Evolutionary conservation across 257 asterid genomes (phyloP).

Genomic region (Handroanthus guayacan): DNA sequence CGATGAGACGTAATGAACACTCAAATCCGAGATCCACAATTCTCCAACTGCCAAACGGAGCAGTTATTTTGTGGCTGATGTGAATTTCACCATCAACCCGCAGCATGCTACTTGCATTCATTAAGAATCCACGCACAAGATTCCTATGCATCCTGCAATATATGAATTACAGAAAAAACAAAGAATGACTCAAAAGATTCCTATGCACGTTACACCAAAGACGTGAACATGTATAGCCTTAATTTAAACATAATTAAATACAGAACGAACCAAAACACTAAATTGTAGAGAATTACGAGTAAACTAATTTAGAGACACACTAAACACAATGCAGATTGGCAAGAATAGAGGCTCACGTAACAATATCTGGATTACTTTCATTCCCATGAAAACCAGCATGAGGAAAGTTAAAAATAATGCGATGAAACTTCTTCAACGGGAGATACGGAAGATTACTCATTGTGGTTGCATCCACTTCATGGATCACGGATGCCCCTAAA

Average conservation of each 20-base stretch:
- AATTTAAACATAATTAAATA: not conserved
- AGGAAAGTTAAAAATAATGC: conserved; percentile 75
- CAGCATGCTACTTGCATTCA: conserved; percentile 53
- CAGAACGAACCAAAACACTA: not conserved
- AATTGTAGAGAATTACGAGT: not conserved
- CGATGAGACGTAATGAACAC: conserved; percentile 38
- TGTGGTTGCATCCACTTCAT: conserved; percentile 63
- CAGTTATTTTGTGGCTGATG: conserved; percentile 52
- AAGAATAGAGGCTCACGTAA: conserved; percentile 42
- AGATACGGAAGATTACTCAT: conserved; percentile 45
- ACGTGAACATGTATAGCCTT: not conserved
- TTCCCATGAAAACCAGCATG: conserved; percentile 71
- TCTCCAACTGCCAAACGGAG: conserved; percentile 55
- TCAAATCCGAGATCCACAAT: conserved; percentile 48
- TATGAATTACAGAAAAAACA: too few relatives aligned
- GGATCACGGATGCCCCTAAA: conserved; percentile 54
- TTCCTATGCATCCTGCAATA: conserved; percentile 55
- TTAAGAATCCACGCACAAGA: conserved; percentile 55
- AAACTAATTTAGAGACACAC: conserved; percentile 17
- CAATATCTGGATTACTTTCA: conserved; percentile 43
- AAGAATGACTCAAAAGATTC: not conserved
- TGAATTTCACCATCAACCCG: conserved; percentile 57
- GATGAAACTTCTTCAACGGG: conserved; percentile 47
- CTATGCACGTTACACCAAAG: not conserved
- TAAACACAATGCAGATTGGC: not conserved